Percentiles rank a stretch among this genome's conserved stretches.
These are phyloP conservation scores for Rhizoctonia solani DNA, from an alignment of 1,284 basidiomycete genomes.

Conservation along the genomic window DNA sequence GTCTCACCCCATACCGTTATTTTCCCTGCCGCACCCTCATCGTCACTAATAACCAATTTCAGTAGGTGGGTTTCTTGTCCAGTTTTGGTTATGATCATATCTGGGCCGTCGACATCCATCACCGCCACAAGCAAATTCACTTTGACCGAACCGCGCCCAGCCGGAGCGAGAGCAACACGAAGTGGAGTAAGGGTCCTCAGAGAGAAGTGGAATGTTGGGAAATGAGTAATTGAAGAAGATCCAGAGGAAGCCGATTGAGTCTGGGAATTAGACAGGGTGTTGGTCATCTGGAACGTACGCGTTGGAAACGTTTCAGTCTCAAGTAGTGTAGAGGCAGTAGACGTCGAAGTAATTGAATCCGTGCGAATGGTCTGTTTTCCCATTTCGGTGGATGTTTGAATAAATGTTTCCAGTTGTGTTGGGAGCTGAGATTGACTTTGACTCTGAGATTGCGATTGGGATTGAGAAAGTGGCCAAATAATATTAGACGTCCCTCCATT, in stretches of 20 bases:
- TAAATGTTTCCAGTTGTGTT: constrained; percentile 8
- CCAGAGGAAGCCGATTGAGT: constrained; percentile 1
- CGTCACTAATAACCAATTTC: constrained; percentile 69
- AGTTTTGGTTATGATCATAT: constrained; percentile 63
- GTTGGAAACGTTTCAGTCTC: constrained; percentile 1
- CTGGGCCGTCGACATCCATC: constrained; percentile 74
- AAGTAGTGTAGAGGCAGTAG: constrained; percentile 15
- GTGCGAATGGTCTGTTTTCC: neutral
- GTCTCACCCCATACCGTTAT: constrained; percentile 74
- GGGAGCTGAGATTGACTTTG: neutral
- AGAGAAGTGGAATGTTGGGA: constrained; percentile 41
- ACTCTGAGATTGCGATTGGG: constrained; percentile 4
- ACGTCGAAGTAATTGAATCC: constrained; percentile 22
- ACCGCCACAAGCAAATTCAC: constrained; percentile 63
- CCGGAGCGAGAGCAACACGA: constrained; percentile 46
- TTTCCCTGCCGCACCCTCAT: constrained; percentile 65
- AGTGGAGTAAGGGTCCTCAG: constrained; percentile 35
- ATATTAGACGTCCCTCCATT: neutral
- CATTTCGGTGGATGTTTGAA: neutral
- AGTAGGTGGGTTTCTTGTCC: constrained; percentile 68
- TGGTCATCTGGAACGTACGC: constrained; percentile 14
- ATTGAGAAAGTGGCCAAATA: no score
- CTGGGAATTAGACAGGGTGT: constrained; percentile 9
- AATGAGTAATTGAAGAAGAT: constrained; percentile 37
- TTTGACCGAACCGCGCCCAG: constrained; percentile 34